phyloP scores from a whole-genome alignment of 768 basidiomycete genomes.

The Lentinula aciculospora region DNA sequence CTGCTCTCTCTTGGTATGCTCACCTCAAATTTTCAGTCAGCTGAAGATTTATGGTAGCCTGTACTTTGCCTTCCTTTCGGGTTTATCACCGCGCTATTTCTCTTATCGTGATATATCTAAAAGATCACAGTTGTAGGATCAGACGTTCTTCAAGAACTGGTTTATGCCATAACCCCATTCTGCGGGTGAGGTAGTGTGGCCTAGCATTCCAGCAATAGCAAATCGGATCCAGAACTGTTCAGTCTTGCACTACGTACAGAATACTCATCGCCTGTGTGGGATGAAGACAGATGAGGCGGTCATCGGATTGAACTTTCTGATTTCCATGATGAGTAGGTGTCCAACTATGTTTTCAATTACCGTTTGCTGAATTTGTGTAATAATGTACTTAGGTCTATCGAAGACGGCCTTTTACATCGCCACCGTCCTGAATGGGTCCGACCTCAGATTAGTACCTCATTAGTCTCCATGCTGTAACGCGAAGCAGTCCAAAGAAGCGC shows the following conservation, averaged over 20 bases:
- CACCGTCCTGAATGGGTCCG: constrained; percentile 1
- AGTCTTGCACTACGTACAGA: background rate
- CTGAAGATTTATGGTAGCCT: too few relatives aligned
- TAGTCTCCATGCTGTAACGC: background rate
- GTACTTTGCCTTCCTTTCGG: background rate
- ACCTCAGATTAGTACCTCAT: background rate
- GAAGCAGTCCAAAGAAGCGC: background rate
- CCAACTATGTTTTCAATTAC: background rate
- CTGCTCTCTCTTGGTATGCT: too few relatives aligned
- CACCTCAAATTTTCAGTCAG: too few relatives aligned
- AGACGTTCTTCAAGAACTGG: background rate
- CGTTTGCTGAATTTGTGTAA: background rate
- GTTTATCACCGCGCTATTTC: too few relatives aligned
- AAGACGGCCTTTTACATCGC: background rate
- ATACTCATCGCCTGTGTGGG: background rate
- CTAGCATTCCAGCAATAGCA: background rate
- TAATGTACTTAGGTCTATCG: background rate
- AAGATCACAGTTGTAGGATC: background rate
- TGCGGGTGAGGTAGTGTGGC: background rate
- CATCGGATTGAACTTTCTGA: background rate
- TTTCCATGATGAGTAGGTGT: background rate
- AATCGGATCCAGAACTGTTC: background rate
- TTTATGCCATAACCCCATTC: background rate
- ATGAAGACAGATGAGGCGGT: background rate
- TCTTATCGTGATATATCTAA: background rate